Base-by-base conservation (phyloP, 2,329 filamentous ascomycete species). In the Falciphora oryzae region DNA sequence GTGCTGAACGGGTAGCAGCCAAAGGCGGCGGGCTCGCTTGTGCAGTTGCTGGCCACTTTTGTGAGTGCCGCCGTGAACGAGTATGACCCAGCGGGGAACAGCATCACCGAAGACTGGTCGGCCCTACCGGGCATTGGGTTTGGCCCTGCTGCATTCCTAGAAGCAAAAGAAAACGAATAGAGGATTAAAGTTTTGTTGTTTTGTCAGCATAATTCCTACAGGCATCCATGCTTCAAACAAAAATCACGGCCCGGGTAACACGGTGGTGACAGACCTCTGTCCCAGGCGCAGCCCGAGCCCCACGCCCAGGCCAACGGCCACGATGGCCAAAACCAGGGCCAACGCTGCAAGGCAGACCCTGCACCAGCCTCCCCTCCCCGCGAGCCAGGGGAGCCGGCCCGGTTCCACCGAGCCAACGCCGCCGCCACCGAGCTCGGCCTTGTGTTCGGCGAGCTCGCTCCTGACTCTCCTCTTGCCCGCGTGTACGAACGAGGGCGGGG, bases 61-160 rank as follows among this genome's bases (percentile, higher is more conserved):
- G 80, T 77, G 56, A 91, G 82, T 65, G 82, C 83, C 28, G 86
- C 85, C 8, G 81, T 77, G 68, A 91, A 79, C 53, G 83, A 78
- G 73, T 85, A 90, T n/a, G 83, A 80, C 7, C 88, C 89, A 1
- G 82, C 75, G 1, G 88, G 89, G 69, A 89, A 89, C 27, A 71
- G 65, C 29, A 58, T 6, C 18, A 3, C 44, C 44, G 44, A 22
- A 25, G 22, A n/a, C 44, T 53, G 44, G 44, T 25, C 44, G 10
- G 22, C 7, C 22, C 18, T 25, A 22, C 64, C 38, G 58, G 68
- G 57, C 7, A 16, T 58, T 28, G 57, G 13, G 27, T 10, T 58
- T 25, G 68, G 16, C 13, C 58, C 13, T n/a, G 28, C 32, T 57
- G 56, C 5, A 25, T 65, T 64, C 61, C 62, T 67, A 14, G 56